Evolutionary conservation across 805 yeast genomes (phyloP), one percentile per base, ranked within the genome.

Genomic region (Barnettozyma californica): DNA sequence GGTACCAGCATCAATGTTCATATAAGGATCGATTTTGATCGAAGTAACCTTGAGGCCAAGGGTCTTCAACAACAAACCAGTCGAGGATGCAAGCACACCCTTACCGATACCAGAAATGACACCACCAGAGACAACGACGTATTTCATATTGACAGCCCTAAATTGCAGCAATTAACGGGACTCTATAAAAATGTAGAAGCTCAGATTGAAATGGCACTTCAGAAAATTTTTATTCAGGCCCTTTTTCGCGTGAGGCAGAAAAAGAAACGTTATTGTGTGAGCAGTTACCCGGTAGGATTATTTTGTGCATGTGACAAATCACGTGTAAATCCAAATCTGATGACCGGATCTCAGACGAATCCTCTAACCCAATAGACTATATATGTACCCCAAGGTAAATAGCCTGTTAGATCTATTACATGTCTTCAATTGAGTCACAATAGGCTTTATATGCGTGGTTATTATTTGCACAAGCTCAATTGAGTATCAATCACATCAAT

Each of bases 81-180:
- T 94, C 52, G 97, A 89, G 33, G 97, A 90, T 52, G 99, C 99
- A 51, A 86, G 77, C 54, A 94, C 99, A 69, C 99, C 99, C 69
- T 94, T 94, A 68, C 99, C 99, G 67, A 94, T 94, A 73, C 99
- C 99, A 61, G 96, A 87, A 60, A 94, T 94, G 61, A 94, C 99
- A 80, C 99, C 99, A 68, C 99, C 99, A 51, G 98, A 91, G 42
- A 94, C 99, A 63, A 94, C 95, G 63, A 94, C 98, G 96, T 90
- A 94, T 73, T 94, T 94, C 98, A 94, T 92, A n/a, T 18, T 42
- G 31, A 26, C 33, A 31, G 46, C 29, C 40, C 42, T 21, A 31
- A 23, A 23, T 21, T n/a, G 25, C 13, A n/a, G 19, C 13, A 27
- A 33, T 43, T 45, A 42, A 42, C 37, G 43, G 47, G 44, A 38